Conservation (phyloP, 2,329 filamentous ascomycete genomes). For the Sclerotinia subarctica region DNA sequence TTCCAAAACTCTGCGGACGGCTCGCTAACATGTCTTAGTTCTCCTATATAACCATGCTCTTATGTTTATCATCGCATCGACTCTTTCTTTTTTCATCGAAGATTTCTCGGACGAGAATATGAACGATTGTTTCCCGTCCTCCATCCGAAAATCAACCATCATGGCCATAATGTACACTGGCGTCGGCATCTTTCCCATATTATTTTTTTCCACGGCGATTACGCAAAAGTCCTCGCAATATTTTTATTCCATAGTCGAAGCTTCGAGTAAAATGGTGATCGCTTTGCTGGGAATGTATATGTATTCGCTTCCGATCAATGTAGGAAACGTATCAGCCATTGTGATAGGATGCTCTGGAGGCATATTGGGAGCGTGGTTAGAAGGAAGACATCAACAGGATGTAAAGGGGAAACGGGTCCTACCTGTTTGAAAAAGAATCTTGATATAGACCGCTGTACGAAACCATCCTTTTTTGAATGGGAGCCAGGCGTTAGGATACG, state of each 20-base stretch:
- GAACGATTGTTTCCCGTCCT: constrained; percentile 16
- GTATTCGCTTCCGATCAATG: background rate
- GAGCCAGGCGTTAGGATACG: constrained; percentile 1
- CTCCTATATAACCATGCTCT: constrained; percentile 17
- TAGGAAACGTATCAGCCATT: constrained; percentile 2
- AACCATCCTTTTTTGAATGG: background rate
- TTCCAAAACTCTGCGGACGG: background rate
- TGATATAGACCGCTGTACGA: background rate
- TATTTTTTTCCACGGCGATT: constrained; percentile 7
- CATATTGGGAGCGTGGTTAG: constrained; percentile 5
- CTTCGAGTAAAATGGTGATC: constrained; percentile 9
- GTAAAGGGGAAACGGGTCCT: background rate
- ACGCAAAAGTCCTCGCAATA: background rate
- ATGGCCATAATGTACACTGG: constrained; percentile 14
- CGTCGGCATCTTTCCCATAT: constrained; percentile 5
- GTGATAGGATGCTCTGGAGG: constrained; percentile 12
- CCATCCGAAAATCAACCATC: constrained; percentile 1
- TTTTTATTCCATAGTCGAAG: constrained; percentile 5
- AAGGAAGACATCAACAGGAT: constrained; percentile 12
- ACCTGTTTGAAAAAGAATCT: background rate
- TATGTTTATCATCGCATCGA: constrained; percentile 2
- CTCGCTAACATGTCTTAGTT: constrained; percentile 5
- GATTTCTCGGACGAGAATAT: constrained; percentile 19
- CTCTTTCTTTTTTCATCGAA: constrained; percentile 11
- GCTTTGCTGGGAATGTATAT: constrained; percentile 13